Base-by-base conservation (phyloP, 1,284 basidiomycete species). In the Ceratobasidium sp. region DNA sequence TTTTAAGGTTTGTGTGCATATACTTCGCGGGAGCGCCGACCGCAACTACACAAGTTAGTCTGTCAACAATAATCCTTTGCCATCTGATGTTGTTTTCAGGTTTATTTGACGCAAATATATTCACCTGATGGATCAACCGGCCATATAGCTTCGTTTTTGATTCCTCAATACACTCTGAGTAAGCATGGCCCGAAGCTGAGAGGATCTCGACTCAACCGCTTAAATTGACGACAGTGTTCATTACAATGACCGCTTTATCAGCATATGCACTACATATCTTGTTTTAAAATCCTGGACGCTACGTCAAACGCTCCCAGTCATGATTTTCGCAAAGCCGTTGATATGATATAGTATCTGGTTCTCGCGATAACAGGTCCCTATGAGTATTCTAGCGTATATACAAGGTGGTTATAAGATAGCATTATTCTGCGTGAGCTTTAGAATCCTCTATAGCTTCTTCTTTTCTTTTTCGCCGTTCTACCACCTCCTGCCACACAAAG, bases 1-100 rank as follows among this genome's bases (percentile, higher is more conserved):
- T 91, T 0, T 77, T 92, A 34, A 83, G 85, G 75, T 90, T 92
- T 72, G 87, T 91, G 16, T 89, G 88, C 85, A 88, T 91, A 76
- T 87, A 90, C 76, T 82, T 88, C 52, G 87, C 89, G 0, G 88
- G 88, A 74, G 80, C 89, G 32, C 89, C 89, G 0, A 88, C 88
- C 0, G 87, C 88, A 1, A 90, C 88, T 10, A 86, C 86, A 0
- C 85, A 86, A 79, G 86, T 85, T 60, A 12, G 57, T 21, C n/a
- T n/a, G n/a, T n/a, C n/a, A n/a, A n/a, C n/a, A n/a, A n/a, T n/a
- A n/a, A n/a, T n/a, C n/a, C n/a, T n/a, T n/a, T n/a, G n/a, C n/a
- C n/a, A n/a, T n/a, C n/a, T n/a, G n/a, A n/a, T 39, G 36, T 39
- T 14, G 36, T 14, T n/a, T n/a, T 39, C 26, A 62, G 60, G 60